Evolutionary conservation across 345 rosid species (phyloP).

Genomic region (Syzygium aqueum): DNA sequence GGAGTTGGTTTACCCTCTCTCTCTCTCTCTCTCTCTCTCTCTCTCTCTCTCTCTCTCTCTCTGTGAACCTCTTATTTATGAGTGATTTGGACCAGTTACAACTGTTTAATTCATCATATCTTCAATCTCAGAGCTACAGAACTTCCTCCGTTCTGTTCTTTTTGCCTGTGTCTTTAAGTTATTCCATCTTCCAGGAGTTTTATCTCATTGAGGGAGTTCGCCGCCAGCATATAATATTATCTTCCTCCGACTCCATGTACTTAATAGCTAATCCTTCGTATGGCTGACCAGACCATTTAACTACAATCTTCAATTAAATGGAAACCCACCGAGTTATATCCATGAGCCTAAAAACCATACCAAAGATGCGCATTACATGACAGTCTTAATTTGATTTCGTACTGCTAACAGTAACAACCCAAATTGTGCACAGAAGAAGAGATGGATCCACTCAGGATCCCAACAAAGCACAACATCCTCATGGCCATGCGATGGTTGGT

Average conservation of each 20-base stretch:
- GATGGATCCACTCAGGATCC: constrained; percentile 33
- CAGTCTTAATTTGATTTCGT: not conserved
- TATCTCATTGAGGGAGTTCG: not conserved
- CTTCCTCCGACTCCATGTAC: not conserved
- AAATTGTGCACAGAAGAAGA: constrained; percentile 54
- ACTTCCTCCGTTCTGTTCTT: not conserved
- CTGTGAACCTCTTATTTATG: not conserved
- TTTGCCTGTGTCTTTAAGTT: not conserved
- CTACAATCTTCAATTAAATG: not conserved
- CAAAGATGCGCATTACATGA: not conserved
- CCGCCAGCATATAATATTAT: not conserved
- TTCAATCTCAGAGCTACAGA: not conserved
- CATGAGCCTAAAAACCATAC: not conserved
- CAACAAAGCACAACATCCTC: constrained; percentile 67
- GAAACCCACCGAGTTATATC: not conserved
- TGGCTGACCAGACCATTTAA: not conserved
- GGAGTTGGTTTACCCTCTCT: not conserved
- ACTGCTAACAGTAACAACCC: not conserved
- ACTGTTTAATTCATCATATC: not conserved
- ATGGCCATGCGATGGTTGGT: constrained; percentile 64
- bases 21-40: not conserved
- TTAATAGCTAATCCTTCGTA: not conserved
- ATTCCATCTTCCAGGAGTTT: not conserved
- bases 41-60: not conserved
- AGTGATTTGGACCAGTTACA: not conserved